Evolutionary conservation across 352 stramenopile species (phyloP).

Genomic region (Globisporangium radiosum): DNA sequence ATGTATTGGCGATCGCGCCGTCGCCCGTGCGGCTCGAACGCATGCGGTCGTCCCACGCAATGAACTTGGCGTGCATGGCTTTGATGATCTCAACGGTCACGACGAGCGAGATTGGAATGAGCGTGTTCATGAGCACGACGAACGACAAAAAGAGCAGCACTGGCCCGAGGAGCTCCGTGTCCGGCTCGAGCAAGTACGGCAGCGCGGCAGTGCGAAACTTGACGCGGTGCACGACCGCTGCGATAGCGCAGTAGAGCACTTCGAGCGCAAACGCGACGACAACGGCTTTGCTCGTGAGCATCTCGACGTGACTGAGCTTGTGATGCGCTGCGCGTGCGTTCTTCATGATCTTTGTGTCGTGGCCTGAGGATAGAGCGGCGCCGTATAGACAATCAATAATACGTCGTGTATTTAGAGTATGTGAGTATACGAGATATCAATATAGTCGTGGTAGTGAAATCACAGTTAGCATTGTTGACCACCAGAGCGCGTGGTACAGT

Average conservation of each 20-base stretch:
- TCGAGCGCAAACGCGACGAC: conserved; percentile 74
- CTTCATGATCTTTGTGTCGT: conserved; percentile 90
- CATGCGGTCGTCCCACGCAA: conserved; percentile 73
- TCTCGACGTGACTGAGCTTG: conserved; percentile 83
- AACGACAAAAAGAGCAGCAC: conserved; percentile 87
- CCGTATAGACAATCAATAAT: too few species aligned
- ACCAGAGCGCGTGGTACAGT: neutral
- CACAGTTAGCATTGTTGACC: neutral
- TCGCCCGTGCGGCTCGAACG: conserved; percentile 26
- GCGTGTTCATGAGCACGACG: conserved; percentile 87
- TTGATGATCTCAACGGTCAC: conserved; percentile 83
- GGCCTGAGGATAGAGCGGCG: conserved; percentile 13
- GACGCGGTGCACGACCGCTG: conserved; percentile 31
- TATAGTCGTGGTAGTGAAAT: too few species aligned
- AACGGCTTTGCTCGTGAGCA: conserved; percentile 68
- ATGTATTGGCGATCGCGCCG: conserved; percentile 79
- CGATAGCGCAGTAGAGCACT: conserved; percentile 54
- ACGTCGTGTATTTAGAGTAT: too few species aligned
- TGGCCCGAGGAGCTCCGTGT: conserved; percentile 3
- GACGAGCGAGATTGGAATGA: conserved; percentile 93
- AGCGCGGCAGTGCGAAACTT: conserved; percentile 5
- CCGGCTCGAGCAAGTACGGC: conserved; percentile 7
- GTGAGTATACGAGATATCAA: too few species aligned
- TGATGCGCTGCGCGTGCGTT: conserved; percentile 74
- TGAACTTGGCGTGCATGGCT: conserved; percentile 67